A percentile compares a stretch with the other conserved stretches of the same genome.
These are phyloP conservation scores for Stropharia rugosoannulata DNA, from an alignment of 768 basidiomycete species.

Conservation along the genomic window DNA sequence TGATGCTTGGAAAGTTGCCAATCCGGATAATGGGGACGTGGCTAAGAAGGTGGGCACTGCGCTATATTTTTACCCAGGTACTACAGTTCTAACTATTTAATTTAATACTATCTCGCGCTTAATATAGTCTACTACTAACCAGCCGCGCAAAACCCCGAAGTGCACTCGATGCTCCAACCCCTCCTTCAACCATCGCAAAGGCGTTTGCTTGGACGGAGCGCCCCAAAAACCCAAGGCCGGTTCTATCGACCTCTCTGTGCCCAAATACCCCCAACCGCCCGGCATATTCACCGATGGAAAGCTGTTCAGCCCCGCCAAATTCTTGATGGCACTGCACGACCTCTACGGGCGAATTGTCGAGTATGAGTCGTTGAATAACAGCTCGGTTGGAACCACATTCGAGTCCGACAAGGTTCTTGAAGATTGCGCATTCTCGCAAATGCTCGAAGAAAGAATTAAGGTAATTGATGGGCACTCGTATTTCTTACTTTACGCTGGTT, in stretches of 20 bases:
- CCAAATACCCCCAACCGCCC: not conserved
- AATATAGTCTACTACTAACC: not conserved
- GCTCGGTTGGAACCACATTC: not conserved
- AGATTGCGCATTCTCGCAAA: not conserved
- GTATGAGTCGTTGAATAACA: not conserved
- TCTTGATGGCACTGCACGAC: not conserved
- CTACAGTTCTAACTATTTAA: too few species aligned
- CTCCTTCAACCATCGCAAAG: constrained; percentile 3
- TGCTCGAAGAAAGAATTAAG: not conserved
- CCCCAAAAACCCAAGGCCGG: not conserved
- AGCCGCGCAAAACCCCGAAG: not conserved
- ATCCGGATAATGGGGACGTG: not conserved
- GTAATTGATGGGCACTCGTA: not conserved
- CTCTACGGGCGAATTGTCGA: not conserved
- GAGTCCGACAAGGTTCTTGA: not conserved
- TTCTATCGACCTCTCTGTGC: not conserved
- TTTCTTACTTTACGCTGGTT: not conserved
- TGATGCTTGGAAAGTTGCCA: not conserved
- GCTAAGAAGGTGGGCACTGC: too few species aligned
- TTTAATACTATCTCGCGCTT: too few species aligned
- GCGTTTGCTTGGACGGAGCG: constrained; percentile 6
- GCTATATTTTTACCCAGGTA: too few species aligned
- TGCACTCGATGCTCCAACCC: constrained; percentile 3
- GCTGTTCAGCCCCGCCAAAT: not conserved
- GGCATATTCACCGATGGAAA: not conserved